phyloP scores from a whole-genome alignment of 192 early-diverging fungal species.

The Entophlyctis helioformis region DNA sequence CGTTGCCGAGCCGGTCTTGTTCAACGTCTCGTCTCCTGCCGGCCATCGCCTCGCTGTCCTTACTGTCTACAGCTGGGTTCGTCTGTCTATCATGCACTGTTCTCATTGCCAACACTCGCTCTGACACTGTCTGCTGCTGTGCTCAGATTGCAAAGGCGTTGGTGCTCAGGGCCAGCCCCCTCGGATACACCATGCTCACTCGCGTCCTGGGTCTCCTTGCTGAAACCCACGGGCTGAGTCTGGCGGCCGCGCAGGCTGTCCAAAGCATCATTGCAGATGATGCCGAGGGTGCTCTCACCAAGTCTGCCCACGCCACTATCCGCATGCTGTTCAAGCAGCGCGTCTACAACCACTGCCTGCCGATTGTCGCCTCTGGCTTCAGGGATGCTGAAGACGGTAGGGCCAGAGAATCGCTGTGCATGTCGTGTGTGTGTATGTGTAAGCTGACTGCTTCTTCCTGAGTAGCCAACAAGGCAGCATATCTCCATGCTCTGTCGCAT shows the following conservation, averaged over 20 bases:
- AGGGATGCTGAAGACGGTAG: too few species aligned
- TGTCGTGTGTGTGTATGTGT: too few species aligned
- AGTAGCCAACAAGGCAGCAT: too few species aligned
- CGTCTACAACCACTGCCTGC: conserved; percentile 70
- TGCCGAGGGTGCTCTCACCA: conserved; percentile 6
- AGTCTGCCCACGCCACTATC: background rate
- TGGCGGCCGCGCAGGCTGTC: conserved; percentile 55
- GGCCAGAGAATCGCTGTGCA: too few species aligned
- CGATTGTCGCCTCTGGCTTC: conserved; percentile 14
- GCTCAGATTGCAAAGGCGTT: conserved; percentile 53
- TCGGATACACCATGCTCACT: conserved; percentile 40
- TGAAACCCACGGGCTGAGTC: conserved; percentile 21
- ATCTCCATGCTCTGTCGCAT: conserved; percentile 73
- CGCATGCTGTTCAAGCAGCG: conserved; percentile 74
- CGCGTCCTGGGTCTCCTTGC: conserved; percentile 41
- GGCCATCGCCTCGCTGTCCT: too few species aligned
- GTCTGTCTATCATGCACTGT: too few species aligned
- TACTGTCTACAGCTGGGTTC: too few species aligned
- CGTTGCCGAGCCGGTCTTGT: too few species aligned
- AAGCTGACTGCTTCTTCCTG: too few species aligned
- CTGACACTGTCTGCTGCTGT: conserved; percentile 14
- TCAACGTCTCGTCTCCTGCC: too few species aligned
- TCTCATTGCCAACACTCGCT: too few species aligned
- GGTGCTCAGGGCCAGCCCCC: conserved; percentile 32
- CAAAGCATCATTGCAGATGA: conserved; percentile 64